Base-by-base conservation (phyloP, 371 early-diverging fungal genomes). In the Umbelopsis sp. region DNA sequence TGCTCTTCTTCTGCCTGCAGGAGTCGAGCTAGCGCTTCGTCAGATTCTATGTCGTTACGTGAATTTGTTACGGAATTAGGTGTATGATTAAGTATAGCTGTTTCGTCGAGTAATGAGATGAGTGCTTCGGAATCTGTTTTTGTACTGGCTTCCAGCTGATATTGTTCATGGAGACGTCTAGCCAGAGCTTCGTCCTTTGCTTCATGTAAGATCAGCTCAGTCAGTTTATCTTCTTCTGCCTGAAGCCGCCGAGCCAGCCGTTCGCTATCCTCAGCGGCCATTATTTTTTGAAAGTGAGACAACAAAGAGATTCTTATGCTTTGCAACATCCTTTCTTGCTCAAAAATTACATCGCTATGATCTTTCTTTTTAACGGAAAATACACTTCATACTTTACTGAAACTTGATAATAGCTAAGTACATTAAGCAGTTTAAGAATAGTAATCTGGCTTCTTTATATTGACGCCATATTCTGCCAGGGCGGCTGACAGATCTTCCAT, bases 401-500 rank as follows among this genome's bases (percentile, higher is more conserved):
- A 10, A 41, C 12, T 41, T 41, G 41, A 41, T 5, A 29, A 41
- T 48, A 48, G 48, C 18, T 16, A 8, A 32, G 18, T 4, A 53
- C 44, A 32, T 41, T 38, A 46, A 48, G 48, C 37, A 14, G 18
- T 74, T 72, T 57, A 77, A 11, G 74, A 81, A 75, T 86, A 97
- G 80, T 95, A 97, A 25, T 97, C 97, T 11, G 98, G 97, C 71
- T 96, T 96, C 74, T 93, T 94, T 63, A 96, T 86, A 70, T 95
- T 96, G 63, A 98, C 90, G 48, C 99, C 99, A 65, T 97, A 95
- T 73, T 97, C 97, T 5, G 88, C 85, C 62, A 97, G 83, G 7
- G 98, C 97, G 24, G 91, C 87, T 16, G 96, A 86, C 44, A 98
- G 80, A 74, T 97, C 99, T 44, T 98, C 97, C 92, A 96, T 92